Conservation (phyloP, 2,329 filamentous ascomycete genomes). For the Endoconidiophora polonica region DNA sequence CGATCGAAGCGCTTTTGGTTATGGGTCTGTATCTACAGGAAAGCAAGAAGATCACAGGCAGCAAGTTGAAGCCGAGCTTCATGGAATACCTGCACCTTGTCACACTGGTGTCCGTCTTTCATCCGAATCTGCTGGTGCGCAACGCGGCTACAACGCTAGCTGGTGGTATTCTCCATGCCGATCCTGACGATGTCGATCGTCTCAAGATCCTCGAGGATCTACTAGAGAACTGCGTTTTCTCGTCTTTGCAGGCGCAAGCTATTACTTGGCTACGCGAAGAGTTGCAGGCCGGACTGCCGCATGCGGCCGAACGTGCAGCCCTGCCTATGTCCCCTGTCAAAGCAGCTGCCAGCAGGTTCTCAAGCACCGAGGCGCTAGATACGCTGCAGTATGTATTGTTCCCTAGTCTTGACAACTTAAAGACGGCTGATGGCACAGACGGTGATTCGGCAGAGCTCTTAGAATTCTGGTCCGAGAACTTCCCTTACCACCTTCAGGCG, state of each 20-base stretch:
- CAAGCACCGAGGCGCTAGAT: slow-evolving; percentile 37
- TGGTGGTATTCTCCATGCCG: slow-evolving; percentile 37
- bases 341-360: slow-evolving; percentile 25
- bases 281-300: slow-evolving; percentile 25
- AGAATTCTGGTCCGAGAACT: slow-evolving; percentile 36
- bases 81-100: slow-evolving; percentile 45
- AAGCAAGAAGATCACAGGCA: slow-evolving; percentile 26
- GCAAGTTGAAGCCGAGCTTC: slow-evolving; percentile 26
- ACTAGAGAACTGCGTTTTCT: slow-evolving; percentile 47
- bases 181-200: slow-evolving; percentile 41
- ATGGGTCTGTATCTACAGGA: slow-evolving; percentile 43
- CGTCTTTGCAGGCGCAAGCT: slow-evolving; percentile 44
- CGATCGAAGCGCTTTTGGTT: slow-evolving; percentile 41
- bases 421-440: slow-evolving; percentile 18
- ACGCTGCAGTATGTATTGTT: slow-evolving; percentile 46
- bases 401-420: slow-evolving; percentile 34
- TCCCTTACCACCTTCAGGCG: slow-evolving; percentile 39
- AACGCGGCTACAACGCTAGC: slow-evolving; percentile 38
- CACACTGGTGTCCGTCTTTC: slow-evolving; percentile 40
- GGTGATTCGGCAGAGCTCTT: slow-evolving; percentile 25
- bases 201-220: slow-evolving; percentile 47
- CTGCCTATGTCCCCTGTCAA: slow-evolving; percentile 15
- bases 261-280: slow-evolving; percentile 49
- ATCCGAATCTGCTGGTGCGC: slow-evolving; percentile 35
- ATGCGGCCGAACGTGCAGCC: slow-evolving; percentile 18